Evolutionary conservation across 352 stramenopile species (phyloP).

Genomic region (Lagenidium giganteum): DNA sequence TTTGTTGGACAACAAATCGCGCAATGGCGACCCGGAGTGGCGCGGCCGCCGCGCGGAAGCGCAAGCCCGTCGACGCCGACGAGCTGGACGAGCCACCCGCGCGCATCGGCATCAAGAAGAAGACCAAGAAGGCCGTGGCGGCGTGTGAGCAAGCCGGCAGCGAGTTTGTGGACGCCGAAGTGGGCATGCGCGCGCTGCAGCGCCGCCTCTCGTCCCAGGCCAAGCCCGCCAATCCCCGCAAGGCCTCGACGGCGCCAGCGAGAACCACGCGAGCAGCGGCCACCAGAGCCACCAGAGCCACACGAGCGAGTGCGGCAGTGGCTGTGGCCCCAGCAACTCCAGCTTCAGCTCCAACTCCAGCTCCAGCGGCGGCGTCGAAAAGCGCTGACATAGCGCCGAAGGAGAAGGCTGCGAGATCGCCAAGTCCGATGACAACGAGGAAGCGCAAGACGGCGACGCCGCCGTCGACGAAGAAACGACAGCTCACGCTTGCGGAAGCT

Average conservation of each 20-base stretch:
- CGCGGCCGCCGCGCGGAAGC: background rate
- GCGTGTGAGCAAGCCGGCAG: constrained; percentile 26
- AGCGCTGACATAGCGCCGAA: constrained; percentile 1
- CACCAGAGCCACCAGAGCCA: too few species aligned
- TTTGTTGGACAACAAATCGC: too few species aligned
- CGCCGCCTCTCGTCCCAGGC: constrained; percentile 30
- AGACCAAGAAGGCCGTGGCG: constrained; percentile 18
- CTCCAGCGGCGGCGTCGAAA: background rate
- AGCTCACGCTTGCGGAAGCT: constrained; percentile 34
- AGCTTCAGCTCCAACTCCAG: background rate
- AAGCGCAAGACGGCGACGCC: background rate
- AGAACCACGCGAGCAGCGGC: constrained; percentile 1
- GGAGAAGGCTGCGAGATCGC: background rate
- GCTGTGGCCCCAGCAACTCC: background rate
- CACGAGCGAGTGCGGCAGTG: too few species aligned
- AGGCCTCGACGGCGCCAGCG: background rate
- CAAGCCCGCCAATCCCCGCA: constrained; percentile 7
- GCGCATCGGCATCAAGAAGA: constrained; percentile 12
- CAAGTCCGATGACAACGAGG: background rate
- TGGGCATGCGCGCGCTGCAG: constrained; percentile 66
- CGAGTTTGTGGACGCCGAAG: constrained; percentile 73
- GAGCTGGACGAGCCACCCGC: too few species aligned
- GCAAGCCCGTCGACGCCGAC: constrained; percentile 12
- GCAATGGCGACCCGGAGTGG: too few species aligned
- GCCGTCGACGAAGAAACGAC: constrained; percentile 5